Evolutionary conservation across 208 protist species (phyloP), one percentile per base, ranked within the genome.

Genomic region (Crithidia acanthocephali): DNA sequence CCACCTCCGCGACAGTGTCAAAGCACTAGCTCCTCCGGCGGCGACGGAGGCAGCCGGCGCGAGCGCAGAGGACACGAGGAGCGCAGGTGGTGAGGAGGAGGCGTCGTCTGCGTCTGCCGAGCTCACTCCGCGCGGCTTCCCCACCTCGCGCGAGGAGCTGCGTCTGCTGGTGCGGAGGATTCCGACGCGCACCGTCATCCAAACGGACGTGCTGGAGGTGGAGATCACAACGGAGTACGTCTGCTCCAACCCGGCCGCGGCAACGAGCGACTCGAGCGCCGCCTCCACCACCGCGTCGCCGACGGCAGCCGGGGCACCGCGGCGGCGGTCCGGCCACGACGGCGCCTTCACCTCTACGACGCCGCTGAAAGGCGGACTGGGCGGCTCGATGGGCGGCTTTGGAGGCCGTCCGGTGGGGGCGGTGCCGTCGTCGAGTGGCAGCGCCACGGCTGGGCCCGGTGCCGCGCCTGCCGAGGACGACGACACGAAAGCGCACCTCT

Each of bases 131-230:
- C 61, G 74, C 33, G 28, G 67, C 20, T 74, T 69, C 8, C 83
- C 83, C 15, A 71, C 47, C 8, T 82, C 68, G 0, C 63, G 25
- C 20, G 64, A 76, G 48, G 87, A 87, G 47, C 81, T 84, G 47
- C 16, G 37, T 23, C 56, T 55, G 23, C 50, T 86, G 8, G 72
- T 85, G 28, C 40, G 68, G 16, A 64, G 44, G 35, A 90, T 95
- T n/a, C 81, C 84, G 0, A 90, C 83, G 30, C 84, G 78, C 42
- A 87, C 83, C 2, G 64, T 87, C 0, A 58, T 79, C 0, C 80
- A 83, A 55, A 90, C 90, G 13, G 85, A 93, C 62, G 84, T 90
- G 37, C 60, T 96, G 44, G 88, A 96, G 56, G 80, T 93, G 52
- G 88, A 94, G 72, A 42, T 92, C 4, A 77, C 76, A 33, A 90